These are phyloP conservation scores for Micromonas pusilla DNA, from an alignment of 139 green algal genomes.

Conservation along the genomic window DNA sequence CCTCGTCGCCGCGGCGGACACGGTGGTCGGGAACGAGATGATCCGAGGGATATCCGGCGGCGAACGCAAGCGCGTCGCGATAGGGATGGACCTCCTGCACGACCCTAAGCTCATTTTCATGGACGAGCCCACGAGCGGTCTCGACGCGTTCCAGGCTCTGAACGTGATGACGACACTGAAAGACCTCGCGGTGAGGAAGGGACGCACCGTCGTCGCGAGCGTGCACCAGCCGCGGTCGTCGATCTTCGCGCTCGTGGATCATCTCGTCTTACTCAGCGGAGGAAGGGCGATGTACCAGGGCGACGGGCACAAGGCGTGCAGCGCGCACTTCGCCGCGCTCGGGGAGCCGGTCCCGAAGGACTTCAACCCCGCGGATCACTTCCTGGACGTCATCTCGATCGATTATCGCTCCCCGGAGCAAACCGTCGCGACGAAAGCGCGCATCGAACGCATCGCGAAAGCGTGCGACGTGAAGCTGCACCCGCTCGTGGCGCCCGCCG, in stretches of 20 bases:
- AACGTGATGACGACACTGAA: constrained; percentile 60
- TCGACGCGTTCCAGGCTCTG: constrained; percentile 57
- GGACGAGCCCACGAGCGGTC: constrained; percentile 61
- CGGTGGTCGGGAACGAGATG: constrained; percentile 55
- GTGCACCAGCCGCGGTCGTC: constrained; percentile 72
- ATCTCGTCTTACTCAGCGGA: constrained; percentile 50
- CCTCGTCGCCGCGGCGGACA: constrained; percentile 45
- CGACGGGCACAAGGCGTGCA: neutral
- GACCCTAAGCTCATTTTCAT: constrained; percentile 64
- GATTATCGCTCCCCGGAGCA: constrained; percentile 30
- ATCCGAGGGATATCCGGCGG: constrained; percentile 59
- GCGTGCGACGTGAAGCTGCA: neutral
- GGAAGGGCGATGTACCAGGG: constrained; percentile 26
- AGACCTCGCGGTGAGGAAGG: constrained; percentile 33
- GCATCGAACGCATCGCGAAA: constrained; percentile 10
- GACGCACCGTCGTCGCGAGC: constrained; percentile 60
- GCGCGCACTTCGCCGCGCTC: constrained; percentile 30
- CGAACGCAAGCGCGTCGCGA: constrained; percentile 75
- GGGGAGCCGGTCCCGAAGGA: constrained; percentile 35
- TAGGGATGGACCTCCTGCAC: constrained; percentile 63
- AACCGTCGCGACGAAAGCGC: neutral
- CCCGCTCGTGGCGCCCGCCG: neutral
- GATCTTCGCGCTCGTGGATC: constrained; percentile 64
- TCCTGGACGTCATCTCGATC: constrained; percentile 43
- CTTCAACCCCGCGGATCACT: constrained; percentile 48